Percentiles rank a stretch among this genome's conserved stretches.
These are phyloP conservation scores for Cordia subcordata DNA, from an alignment of 257 asterid genomes.

Conservation along the genomic window DNA sequence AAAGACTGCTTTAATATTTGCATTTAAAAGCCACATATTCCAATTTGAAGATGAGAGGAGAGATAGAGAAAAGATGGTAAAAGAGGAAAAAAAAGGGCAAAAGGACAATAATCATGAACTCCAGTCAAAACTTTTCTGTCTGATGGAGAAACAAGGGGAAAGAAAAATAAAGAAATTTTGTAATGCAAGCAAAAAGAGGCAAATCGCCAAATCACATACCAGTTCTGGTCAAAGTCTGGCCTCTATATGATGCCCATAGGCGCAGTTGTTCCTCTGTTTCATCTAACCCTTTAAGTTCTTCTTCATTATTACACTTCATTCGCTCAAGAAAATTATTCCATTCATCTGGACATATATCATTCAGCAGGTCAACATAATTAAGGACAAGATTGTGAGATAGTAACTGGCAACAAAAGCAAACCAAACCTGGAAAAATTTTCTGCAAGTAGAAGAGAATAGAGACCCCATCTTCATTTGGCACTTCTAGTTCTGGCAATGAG, in stretches of 20 bases:
- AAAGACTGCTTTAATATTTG: background rate
- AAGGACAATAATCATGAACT: too few relatives aligned
- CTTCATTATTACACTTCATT: constrained; percentile 51
- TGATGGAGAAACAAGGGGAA: background rate
- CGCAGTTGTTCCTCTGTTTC: constrained; percentile 86
- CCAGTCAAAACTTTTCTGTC: too few relatives aligned
- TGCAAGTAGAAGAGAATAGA: constrained; percentile 92
- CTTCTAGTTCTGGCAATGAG: constrained; percentile 85
- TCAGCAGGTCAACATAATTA: constrained; percentile 9
- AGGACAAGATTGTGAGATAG: constrained; percentile 6
- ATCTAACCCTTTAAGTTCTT: constrained; percentile 70
- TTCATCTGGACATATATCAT: constrained; percentile 55
- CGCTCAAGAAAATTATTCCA: constrained; percentile 98
- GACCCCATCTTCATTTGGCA: constrained; percentile 92
- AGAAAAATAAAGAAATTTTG: background rate
- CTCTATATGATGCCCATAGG: constrained; percentile 97
- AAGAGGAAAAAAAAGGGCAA: too few relatives aligned
- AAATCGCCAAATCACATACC: constrained; percentile 34
- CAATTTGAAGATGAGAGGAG: too few relatives aligned
- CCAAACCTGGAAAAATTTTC: constrained; percentile 92
- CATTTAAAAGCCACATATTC: too few relatives aligned
- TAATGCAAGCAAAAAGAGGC: background rate
- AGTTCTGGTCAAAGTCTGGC: constrained; percentile 93
- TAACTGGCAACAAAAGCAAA: constrained; percentile 15
- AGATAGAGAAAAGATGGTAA: too few relatives aligned